Conservation (phyloP, 106 monocot genomes). For the Dendrobium catenatum region DNA sequence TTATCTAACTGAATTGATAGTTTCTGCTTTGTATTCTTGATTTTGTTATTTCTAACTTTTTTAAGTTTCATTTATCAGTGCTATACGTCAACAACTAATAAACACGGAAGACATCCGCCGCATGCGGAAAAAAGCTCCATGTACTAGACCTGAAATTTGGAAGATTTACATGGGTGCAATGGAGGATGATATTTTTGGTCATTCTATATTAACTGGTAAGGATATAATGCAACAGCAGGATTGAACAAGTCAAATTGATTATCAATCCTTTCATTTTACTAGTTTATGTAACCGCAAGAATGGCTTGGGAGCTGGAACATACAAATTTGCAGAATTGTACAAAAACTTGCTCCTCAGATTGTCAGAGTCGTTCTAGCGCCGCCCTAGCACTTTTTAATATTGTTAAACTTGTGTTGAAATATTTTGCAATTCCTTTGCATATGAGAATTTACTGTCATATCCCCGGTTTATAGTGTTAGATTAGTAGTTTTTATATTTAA, state of each 20-base stretch:
- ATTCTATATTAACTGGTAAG: conserved; percentile 65
- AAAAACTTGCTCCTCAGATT: neutral
- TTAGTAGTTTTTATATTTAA: neutral
- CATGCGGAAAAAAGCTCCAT: conserved; percentile 90
- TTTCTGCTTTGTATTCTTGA: neutral
- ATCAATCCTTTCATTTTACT: neutral
- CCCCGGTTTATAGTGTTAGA: neutral
- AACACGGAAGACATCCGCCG: conserved; percentile 94
- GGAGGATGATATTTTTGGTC: conserved; percentile 73
- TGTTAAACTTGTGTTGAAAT: neutral
- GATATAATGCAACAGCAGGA: neutral
- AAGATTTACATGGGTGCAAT: conserved; percentile 64
- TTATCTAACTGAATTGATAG: neutral
- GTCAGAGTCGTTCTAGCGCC: neutral
- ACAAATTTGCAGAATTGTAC: neutral
- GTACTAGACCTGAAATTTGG: conserved; percentile 90
- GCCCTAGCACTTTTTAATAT: neutral
- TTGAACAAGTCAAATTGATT: neutral
- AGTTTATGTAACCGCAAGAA: neutral
- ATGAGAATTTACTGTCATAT: neutral
- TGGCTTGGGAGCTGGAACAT: neutral
- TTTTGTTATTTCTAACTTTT: neutral
- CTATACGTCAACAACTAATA: conserved; percentile 84
- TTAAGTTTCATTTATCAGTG: conserved; percentile 32
- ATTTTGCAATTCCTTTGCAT: neutral